Conservation (phyloP, 1,139 yeast species). For the Pichia sp. region DNA sequence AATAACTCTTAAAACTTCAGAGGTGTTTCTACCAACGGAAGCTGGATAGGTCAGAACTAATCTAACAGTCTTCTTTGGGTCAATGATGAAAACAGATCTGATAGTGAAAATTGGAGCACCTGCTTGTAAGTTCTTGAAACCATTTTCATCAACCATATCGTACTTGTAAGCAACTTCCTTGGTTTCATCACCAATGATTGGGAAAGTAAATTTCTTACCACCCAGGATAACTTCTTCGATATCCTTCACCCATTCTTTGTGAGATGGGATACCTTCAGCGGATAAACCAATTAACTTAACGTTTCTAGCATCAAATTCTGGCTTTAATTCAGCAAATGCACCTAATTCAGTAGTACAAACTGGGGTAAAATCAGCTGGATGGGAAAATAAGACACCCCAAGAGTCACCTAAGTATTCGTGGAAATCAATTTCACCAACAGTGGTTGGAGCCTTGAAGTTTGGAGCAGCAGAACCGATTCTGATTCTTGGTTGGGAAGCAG, state of each 20-base stretch:
- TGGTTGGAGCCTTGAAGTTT: slow-evolving; percentile 71
- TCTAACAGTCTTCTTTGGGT: slow-evolving; percentile 80
- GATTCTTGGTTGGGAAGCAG: slow-evolving; percentile 63
- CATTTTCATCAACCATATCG: slow-evolving; percentile 90
- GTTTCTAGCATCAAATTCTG: slow-evolving; percentile 73
- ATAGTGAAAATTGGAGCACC: slow-evolving; percentile 62
- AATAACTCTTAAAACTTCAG: slow-evolving; percentile 79
- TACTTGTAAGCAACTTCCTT: slow-evolving; percentile 76
- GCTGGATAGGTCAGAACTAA: slow-evolving; percentile 83
- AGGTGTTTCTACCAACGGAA: slow-evolving; percentile 83
- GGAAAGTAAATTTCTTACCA: slow-evolving; percentile 69
- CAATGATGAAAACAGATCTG: slow-evolving; percentile 84
- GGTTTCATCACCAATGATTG: slow-evolving; percentile 78
- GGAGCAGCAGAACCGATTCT: slow-evolving; percentile 68
- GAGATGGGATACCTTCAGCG: slow-evolving; percentile 72
- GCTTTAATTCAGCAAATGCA: slow-evolving; percentile 79
- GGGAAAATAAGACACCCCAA: slow-evolving; percentile 84
- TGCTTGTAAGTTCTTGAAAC: slow-evolving; percentile 66
- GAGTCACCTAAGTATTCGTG: slow-evolving; percentile 75
- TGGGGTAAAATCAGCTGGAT: slow-evolving; percentile 93
- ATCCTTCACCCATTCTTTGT: slow-evolving; percentile 78
- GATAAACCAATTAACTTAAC: slow-evolving; percentile 83
- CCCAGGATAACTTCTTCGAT: slow-evolving; percentile 67
- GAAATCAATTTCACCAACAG: slow-evolving; percentile 67
- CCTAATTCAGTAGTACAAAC: slow-evolving; percentile 94